Evolutionary conservation across 768 basidiomycete genomes (phyloP), one percentile per base, ranked within the genome.

Genomic region (Phylloporus rhodoxanthus): DNA sequence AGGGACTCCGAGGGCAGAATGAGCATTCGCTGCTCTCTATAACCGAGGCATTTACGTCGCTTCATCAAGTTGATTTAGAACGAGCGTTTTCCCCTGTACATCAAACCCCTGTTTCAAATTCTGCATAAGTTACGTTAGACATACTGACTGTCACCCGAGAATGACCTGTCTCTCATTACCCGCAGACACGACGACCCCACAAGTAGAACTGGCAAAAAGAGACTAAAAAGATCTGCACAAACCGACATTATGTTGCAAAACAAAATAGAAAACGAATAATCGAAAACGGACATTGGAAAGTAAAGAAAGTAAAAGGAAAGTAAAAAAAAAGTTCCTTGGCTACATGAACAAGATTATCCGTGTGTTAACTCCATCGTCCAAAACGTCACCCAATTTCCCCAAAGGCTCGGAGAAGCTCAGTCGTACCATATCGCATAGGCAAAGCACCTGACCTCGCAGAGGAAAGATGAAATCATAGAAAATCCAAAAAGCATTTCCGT

Each of bases 251-350:
- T 14, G 48, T 26, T 48, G 62, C 56, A 63, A 60, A 64, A 65
- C 52, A 59, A 59, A 51, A 64, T 66, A 66, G 60, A 67, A 68
- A 61, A 55, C 48, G 59, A 65, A 56, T 62, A 54, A 62, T 68
- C 59, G 63, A 53, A 46, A 52, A 54, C 43, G 13, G 17, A 30
- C 32, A 30, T 15, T 21, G n/a, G 34, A 7, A 26, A 38, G 46
- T n/a, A 44, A 21, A 17, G 30, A 44, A 20, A 20, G 42, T 5
- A 8, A 30, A 40, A 30, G 14, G 42, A 50, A 48, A 52, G 47
- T 19, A 34, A 23, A 32, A 48, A 50, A 43, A 54, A 40, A 48
- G 42, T 54, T 58, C 57, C 49, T 50, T 51, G 23, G 19, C 20
- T 58, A 62, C 65, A 59, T 58, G 57, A 55, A 68, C 25, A 40